These are phyloP conservation scores for Fraxinus ornus DNA, from an alignment of 305 asterid genomes.

Conservation along the genomic window DNA sequence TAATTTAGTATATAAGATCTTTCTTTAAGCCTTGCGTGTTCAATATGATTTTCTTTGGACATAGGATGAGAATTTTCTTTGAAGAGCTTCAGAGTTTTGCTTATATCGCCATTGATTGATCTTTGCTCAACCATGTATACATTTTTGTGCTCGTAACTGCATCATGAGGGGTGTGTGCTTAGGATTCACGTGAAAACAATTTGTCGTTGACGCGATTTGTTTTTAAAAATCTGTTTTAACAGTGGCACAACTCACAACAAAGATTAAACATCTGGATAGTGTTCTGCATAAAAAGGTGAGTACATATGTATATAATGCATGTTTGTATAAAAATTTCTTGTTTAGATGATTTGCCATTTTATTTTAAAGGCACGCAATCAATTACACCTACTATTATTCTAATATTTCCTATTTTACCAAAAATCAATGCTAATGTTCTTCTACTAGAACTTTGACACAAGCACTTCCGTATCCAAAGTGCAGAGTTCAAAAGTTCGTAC, in stretches of 20 bases:
- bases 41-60: not conserved
- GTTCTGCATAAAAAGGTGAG: slow-evolving; percentile 73
- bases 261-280: slow-evolving; percentile 69
- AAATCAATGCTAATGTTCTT: not conserved
- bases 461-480: not conserved
- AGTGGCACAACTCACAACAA: slow-evolving; percentile 89
- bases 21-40: not conserved
- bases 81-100: not conserved
- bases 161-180: not conserved
- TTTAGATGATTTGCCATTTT: not conserved
- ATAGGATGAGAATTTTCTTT: not conserved
- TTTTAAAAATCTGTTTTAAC: slow-evolving; percentile 2
- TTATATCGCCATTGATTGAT: not conserved
- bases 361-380: not conserved
- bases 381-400: not conserved
- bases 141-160: not conserved
- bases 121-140: not conserved
- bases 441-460: not conserved
- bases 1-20: not conserved
- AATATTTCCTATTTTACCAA: not conserved
- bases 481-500: not conserved
- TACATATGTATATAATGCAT: not conserved
- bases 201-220: not conserved
- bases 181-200: not conserved
- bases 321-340: not conserved